phyloP scores from a whole-genome alignment of 176 grass and related monocot genomes.

The Bonia amplexicaulis region DNA sequence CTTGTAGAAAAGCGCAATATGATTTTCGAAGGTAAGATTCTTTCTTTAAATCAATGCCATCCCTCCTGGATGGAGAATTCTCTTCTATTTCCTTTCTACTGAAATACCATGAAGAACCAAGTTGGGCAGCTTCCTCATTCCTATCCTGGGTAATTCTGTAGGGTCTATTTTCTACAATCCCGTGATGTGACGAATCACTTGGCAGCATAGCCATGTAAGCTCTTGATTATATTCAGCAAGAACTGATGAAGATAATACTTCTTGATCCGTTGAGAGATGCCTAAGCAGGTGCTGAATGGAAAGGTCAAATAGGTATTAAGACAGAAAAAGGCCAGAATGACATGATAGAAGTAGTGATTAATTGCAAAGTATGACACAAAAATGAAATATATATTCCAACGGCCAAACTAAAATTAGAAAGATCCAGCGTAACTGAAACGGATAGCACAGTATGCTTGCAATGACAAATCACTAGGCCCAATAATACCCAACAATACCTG shows the following conservation, averaged over 20 bases:
- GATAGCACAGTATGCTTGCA: neutral
- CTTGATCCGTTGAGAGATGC: neutral
- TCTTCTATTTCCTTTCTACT: slow-evolving; percentile 91
- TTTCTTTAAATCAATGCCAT: slow-evolving; percentile 90
- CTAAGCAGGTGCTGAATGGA: slow-evolving; percentile 12
- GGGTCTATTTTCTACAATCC: slow-evolving; percentile 53
- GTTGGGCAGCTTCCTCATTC: slow-evolving; percentile 37
- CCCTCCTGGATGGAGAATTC: slow-evolving; percentile 76
- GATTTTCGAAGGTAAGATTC: slow-evolving; percentile 73
- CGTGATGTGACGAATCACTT: slow-evolving; percentile 41
- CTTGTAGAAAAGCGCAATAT: slow-evolving; percentile 84
- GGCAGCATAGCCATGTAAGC: slow-evolving; percentile 43
- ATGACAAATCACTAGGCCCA: neutral
- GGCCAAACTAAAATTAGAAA: neutral
- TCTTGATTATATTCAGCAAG: slow-evolving; percentile 10
- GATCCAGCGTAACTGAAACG: neutral
- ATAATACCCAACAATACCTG: neutral
- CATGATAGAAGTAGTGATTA: slow-evolving; percentile 6
- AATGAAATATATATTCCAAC: neutral
- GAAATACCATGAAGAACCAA: slow-evolving; percentile 85
- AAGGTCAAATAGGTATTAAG: neutral
- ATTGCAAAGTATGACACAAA: neutral
- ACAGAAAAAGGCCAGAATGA: neutral
- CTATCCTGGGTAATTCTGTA: slow-evolving; percentile 27
- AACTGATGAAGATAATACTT: slow-evolving; percentile 22